These are phyloP conservation scores for Phoma sp. DNA, from an alignment of 2,329 filamentous ascomycete species.

Conservation along the genomic window DNA sequence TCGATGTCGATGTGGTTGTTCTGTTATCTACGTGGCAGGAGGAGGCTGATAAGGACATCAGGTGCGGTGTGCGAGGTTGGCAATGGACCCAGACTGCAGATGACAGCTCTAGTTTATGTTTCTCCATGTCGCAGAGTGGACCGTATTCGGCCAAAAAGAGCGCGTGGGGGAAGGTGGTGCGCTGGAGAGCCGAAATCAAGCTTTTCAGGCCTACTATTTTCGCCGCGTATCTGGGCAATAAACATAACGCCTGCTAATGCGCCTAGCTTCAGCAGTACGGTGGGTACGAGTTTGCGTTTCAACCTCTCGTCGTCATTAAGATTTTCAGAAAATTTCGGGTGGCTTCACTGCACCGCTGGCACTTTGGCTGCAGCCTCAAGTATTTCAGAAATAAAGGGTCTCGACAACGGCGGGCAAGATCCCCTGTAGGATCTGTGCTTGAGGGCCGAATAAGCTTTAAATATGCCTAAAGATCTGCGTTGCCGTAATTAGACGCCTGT, in stretches of 20 bases:
- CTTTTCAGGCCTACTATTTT: slow-evolving; percentile 13
- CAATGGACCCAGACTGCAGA: slow-evolving; percentile 7
- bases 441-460: slow-evolving; percentile 12
- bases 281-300: neutral
- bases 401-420: neutral
- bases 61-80: slow-evolving; percentile 12
- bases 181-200: slow-evolving; percentile 8
- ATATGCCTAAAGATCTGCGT: slow-evolving; percentile 8
- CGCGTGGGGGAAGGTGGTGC: slow-evolving; percentile 2
- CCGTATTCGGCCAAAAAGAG: neutral
- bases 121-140: slow-evolving; percentile 4
- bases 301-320: neutral
- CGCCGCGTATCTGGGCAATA: slow-evolving; percentile 2
- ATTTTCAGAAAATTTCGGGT: neutral
- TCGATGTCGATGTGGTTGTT: neutral
- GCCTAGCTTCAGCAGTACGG: slow-evolving; percentile 3
- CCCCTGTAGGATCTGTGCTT: neutral
- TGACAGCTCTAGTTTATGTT: slow-evolving; percentile 5
- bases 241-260: neutral
- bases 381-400: slow-evolving; percentile 8
- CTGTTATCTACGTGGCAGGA: neutral
- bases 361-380: neutral
- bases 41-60: slow-evolving; percentile 6
- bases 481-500: slow-evolving; percentile 12
- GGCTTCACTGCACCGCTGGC: neutral